Base-by-base conservation (phyloP, 2,329 filamentous ascomycete species). In the Nothomitra cinnamomea region DNA sequence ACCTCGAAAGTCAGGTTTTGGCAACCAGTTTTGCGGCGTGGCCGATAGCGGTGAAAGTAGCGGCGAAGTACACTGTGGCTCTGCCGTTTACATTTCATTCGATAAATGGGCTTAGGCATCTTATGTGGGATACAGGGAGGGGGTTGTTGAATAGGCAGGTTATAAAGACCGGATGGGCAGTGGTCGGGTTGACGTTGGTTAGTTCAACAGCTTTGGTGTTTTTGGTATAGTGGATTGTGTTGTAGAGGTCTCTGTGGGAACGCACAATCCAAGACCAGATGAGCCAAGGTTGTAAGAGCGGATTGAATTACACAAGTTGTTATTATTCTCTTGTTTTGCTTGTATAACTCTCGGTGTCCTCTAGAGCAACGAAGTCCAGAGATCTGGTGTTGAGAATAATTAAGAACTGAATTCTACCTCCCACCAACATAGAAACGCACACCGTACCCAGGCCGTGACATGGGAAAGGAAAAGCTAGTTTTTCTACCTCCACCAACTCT, bases 71-170 rank as follows among this genome's bases (percentile, higher is more conserved):
- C 42, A 63, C 69, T 32, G 60, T 82, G 42, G 79, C 80, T 15
- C 67, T 79, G 58, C 81, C 80, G 2, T 85, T 87, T 66, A 78
- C 78, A 51, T 86, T 77, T 68, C 83, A 87, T 67, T 68, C 64
- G 57, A 70, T 82, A 61, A 85, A 85, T 64, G 83, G 82, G n/a
- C 36, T 86, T 19, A 76, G 83, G 63, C 82, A 86, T 76, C 71
- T 87, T 72, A 63, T 73, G 15, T 86, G 83, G 83, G 83, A 87
- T 71, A 67, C 75, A 40, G 80, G 79, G 52, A 70, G 70, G 60
- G 71, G 73, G 51, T 75, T 86, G 57, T 75, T 70, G 61, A 85
- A 85, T 64, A 70, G 75, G 67, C 70, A 75, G 62, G 81, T 86
- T 56, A 77, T 79, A 60, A 71, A 70, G 67, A 80, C 77, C 1